Evolutionary conservation across 352 stramenopile species (phyloP), one percentile per base, ranked within the genome.

Genomic region (Pythium chondricola): DNA sequence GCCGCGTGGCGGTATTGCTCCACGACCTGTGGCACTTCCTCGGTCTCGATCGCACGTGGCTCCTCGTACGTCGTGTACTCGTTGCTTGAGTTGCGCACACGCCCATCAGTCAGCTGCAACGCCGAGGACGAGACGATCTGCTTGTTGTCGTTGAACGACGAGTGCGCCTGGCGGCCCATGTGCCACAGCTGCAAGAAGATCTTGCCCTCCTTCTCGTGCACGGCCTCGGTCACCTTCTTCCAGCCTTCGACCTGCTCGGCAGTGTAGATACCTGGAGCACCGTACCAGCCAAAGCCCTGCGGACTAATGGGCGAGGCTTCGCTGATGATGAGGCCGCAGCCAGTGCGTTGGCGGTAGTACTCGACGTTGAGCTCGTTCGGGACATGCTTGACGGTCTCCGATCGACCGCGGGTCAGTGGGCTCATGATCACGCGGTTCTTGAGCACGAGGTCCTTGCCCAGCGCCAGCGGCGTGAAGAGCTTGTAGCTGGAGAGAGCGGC

Each of bases 101-200:
- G n/a, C 69, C 42, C 25, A 43, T 63, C 37, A n/a, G 10, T 20
- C 14, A 44, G 53, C 71, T 9, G 50, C 53, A 27, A 53, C 63
- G 48, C 74, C 61, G 26, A 80, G 65, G 31, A 8, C 20, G 42
- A 35, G 24, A 48, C 42, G n/a, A 48, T 6, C 18, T 48, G 22
- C 22, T 22, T 8, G 10, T 48, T 33, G 6, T 21, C 5, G 26
- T 48, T 48, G 36, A 54, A 42, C 45, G 71, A 62, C 27, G 59
- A 58, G 51, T 90, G 73, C 0, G 58, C 38, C 40, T 54, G 33
- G 36, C 73, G 55, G 26, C 78, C 78, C 26, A 67, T 62, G 49
- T 89, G 75, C 72, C 72, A 85, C 4, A 89, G 43, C 55, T 89
- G 78, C 21, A 62, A 21, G 37, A 61, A 76, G 37, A 87, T 86